A percentile compares a stretch with the other conserved stretches of the same genome.
Conservation (phyloP, 1,284 basidiomycete species). For the Sanghuangporus weigelae region DNA sequence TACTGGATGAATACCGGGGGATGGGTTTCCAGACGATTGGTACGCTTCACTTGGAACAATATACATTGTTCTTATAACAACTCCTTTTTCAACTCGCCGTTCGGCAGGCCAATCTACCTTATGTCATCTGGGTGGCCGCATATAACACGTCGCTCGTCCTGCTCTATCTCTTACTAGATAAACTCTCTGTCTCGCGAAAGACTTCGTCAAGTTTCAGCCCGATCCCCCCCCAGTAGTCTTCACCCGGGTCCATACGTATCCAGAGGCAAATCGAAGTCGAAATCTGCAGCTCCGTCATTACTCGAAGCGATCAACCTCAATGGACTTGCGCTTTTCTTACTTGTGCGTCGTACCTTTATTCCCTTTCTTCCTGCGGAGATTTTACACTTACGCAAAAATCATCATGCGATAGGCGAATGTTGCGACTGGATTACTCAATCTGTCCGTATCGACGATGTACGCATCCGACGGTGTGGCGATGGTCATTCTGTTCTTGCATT, state of each 20-base stretch:
- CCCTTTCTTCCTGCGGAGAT: neutral
- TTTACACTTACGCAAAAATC: neutral
- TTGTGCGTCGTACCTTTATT: conserved; percentile 47
- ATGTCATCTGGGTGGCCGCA: conserved; percentile 86
- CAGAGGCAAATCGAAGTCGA: conserved; percentile 14
- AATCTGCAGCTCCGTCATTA: conserved; percentile 47
- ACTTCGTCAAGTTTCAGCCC: neutral
- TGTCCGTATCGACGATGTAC: conserved; percentile 83
- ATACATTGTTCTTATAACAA: neutral
- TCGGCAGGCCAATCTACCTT: conserved; percentile 77
- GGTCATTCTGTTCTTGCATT: conserved; percentile 62
- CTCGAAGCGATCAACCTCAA: conserved; percentile 83
- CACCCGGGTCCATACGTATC: conserved; percentile 17
- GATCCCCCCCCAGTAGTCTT: conserved; percentile 6
- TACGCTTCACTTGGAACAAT: conserved; percentile 31
- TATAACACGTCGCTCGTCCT: conserved; percentile 88
- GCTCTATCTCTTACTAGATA: conserved; percentile 76
- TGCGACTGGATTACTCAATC: conserved; percentile 80
- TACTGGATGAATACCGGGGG: conserved; percentile 35
- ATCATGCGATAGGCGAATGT: conserved; percentile 70
- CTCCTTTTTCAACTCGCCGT: neutral
- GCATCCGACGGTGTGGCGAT: conserved; percentile 53
- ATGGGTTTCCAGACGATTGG: conserved; percentile 75
- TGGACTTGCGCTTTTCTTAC: conserved; percentile 74
- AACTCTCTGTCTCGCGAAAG: conserved; percentile 26